A percentile compares a stretch with the other conserved stretches of the same genome.
Conservation (phyloP, 2,329 filamentous ascomycete genomes). For the Chrysoporthe austroafricana region DNA sequence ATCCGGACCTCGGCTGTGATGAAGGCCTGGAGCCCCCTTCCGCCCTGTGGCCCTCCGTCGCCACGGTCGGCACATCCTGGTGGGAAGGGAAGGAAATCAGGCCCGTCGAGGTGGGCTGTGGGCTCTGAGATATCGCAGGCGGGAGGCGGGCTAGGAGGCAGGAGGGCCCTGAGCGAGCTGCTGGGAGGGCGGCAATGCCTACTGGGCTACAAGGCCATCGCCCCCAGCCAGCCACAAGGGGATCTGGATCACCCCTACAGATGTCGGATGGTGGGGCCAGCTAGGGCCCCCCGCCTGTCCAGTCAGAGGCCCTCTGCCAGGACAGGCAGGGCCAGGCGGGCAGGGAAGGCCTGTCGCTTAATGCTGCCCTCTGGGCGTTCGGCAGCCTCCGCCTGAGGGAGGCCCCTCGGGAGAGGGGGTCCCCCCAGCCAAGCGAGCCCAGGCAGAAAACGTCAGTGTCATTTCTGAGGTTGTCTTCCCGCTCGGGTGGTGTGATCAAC, state of each 20-base stretch:
- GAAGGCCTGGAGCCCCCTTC: neutral
- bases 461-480: constrained; percentile 3
- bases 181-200: no score
- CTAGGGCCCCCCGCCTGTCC: neutral
- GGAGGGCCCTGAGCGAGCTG: neutral
- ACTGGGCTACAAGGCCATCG: no score
- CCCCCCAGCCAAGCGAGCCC: neutral
- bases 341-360: neutral
- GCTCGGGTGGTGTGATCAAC: constrained; percentile 8
- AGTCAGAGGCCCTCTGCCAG: neutral
- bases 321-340: neutral
- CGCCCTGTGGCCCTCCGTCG: neutral
- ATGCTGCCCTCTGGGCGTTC: neutral
- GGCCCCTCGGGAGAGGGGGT: neutral
- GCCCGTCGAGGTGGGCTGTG: no score
- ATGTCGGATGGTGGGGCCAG: neutral
- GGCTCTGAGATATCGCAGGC: no score
- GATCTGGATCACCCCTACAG: neutral
- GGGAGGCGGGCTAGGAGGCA: neutral
- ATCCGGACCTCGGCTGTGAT: neutral
- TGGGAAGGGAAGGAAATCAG: no score
- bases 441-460: constrained; percentile 5
- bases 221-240: neutral
- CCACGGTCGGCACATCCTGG: neutral
- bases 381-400: constrained; percentile 2